Evolutionary conservation across 129 eudicot genomes (phyloP), one percentile per base, ranked within the genome.

Genomic region (Arctium lappa): DNA sequence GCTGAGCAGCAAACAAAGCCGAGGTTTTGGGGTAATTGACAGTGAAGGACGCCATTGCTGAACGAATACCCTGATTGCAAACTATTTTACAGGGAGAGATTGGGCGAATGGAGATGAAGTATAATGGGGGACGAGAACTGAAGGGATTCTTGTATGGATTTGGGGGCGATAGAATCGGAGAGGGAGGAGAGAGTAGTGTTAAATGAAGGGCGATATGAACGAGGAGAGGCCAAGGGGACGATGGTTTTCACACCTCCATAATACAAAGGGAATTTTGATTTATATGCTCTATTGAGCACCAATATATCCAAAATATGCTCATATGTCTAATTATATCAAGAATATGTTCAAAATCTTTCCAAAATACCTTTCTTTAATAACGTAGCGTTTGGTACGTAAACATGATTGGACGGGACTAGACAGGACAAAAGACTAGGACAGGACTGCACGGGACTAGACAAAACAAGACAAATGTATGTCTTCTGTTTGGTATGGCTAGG

Each of bases 1-100:
- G 77, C 46, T 84, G 83, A 79, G 87, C 60, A 62, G 82, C 38
- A 73, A 78, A n/a, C 6, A 83, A 65, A 74, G 86, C 75, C 16
- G 86, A 80, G 8, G 90, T 81, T 77, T 91, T 91, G 62, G 96
- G 91, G 82, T 89, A 89, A n/a, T 89, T 90, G 5, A 89, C 83
- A 27, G 90, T 80, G 85, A 91, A 88, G 13, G 93, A 91, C 39
- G 93, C 91, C 97, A 91, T 91, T 79, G 84, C 0, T 73, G 69
- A 37, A 30, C 9, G 44, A 30, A 6, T 13, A 37, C 53, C 53
- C 16, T 46, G 56, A 46, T 60, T 60, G 68, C 9, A 60, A 16
- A n/a, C 29, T 60, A 18, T 16, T 60, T 60, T 60, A 60, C 29
- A 16, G 68, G 9, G 62, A 71, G 42, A n/a, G 48, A 15, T 60